A percentile compares a stretch with the other conserved stretches of the same genome.
Conservation (phyloP, 2,329 filamentous ascomycete genomes). For the Pseudodiploospora longispora region DNA sequence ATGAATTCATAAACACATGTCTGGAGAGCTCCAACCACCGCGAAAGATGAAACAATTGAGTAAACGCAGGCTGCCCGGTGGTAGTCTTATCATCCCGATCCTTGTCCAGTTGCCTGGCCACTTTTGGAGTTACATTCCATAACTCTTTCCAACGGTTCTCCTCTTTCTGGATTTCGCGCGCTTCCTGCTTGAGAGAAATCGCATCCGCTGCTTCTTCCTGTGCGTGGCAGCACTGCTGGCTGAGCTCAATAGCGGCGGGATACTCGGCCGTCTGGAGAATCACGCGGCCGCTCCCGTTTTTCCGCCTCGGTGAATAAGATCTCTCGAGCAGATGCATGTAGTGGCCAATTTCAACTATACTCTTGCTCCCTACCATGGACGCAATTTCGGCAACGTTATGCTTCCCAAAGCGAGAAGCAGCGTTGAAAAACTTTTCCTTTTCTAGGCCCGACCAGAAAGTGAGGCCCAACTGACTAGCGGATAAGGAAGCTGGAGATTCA, state of each 20-base stretch:
- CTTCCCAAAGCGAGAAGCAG: slow-evolving; percentile 55
- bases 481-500: slow-evolving; percentile 22
- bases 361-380: slow-evolving; percentile 59
- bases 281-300: slow-evolving; percentile 13
- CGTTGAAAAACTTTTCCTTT: slow-evolving; percentile 62
- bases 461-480: slow-evolving; percentile 55
- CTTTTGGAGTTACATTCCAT: slow-evolving; percentile 54
- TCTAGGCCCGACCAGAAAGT: slow-evolving; percentile 63
- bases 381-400: slow-evolving; percentile 57
- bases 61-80: slow-evolving; percentile 34
- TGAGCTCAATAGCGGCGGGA: slow-evolving; percentile 66
- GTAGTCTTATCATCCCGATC: slow-evolving; percentile 11
- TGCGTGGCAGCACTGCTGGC: slow-evolving; percentile 52
- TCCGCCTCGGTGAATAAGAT: slow-evolving; percentile 32
- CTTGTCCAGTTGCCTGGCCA: slow-evolving; percentile 24
- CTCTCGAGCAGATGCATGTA: slow-evolving; percentile 58
- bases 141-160: slow-evolving; percentile 49
- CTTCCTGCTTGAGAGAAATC: slow-evolving; percentile 56
- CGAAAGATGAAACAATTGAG: slow-evolving; percentile 48
- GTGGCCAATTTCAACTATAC: slow-evolving; percentile 61
- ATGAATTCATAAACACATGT: slow-evolving; percentile 67
- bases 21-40: slow-evolving; percentile 58
- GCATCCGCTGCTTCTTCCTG: slow-evolving; percentile 63
- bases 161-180: slow-evolving; percentile 53
- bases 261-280: slow-evolving; percentile 45